These are phyloP conservation scores for Scleroderma citrinum DNA, from an alignment of 768 basidiomycete genomes.

Conservation along the genomic window DNA sequence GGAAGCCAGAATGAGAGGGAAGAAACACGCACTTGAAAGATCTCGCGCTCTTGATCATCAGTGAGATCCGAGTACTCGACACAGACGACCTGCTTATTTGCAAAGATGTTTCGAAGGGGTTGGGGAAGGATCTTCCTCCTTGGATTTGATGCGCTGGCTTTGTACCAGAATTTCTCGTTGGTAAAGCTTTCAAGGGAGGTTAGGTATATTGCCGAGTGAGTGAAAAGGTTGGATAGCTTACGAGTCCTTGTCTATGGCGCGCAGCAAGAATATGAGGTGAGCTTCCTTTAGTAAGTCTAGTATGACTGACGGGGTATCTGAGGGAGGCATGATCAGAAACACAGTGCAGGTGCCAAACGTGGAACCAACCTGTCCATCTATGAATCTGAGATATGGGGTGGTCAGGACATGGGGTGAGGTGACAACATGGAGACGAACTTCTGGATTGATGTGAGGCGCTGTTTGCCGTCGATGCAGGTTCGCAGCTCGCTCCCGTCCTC, in stretches of 20 bases:
- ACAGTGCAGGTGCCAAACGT: not conserved
- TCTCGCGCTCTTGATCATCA: slow-evolving; percentile 55
- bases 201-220: not conserved
- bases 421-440: slow-evolving; percentile 31
- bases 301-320: slow-evolving; percentile 40
- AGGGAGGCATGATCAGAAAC: slow-evolving; percentile 5
- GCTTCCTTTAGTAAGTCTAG: not conserved
- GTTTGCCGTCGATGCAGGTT: slow-evolving; percentile 69
- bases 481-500: slow-evolving; percentile 40
- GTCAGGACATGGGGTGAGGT: not conserved
- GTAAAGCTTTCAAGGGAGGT: slow-evolving; percentile 18
- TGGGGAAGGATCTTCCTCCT: slow-evolving; percentile 30
- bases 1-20: not conserved
- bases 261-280: slow-evolving; percentile 4
- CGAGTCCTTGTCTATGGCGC: slow-evolving; percentile 35
- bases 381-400: slow-evolving; percentile 36
- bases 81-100: slow-evolving; percentile 43
- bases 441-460: slow-evolving; percentile 60
- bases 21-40: slow-evolving; percentile 44
- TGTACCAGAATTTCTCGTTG: slow-evolving; percentile 35
- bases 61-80: slow-evolving; percentile 48
- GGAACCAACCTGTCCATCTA: slow-evolving; percentile 47
- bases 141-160: slow-evolving; percentile 13
- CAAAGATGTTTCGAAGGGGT: slow-evolving; percentile 32
- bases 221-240: slow-evolving; percentile 14